Base-by-base conservation (phyloP, 305 asterid genomes). In the Fraxinus baroniana region DNA sequence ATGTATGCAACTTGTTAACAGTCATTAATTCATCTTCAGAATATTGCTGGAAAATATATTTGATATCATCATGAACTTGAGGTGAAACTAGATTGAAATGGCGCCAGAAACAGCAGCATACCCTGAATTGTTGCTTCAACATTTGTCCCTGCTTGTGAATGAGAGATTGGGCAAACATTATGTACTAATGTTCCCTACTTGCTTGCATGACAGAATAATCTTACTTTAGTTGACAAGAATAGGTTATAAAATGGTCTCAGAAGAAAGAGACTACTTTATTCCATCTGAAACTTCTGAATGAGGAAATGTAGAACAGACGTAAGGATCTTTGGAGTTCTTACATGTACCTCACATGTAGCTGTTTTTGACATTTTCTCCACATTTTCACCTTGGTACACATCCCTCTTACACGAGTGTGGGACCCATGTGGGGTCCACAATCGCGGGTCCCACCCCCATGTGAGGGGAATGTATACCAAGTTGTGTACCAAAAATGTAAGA, bases 91-190 rank as follows among this genome's bases (percentile, higher is more conserved):
- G 39, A 24, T 72, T 83, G 77, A 83, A 83, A 33, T 3, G 74
- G 60, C 83, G 66, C 18, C 71, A 18, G 52, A 76, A 83, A 64
- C 76, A 83, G 49, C 76, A 73, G 17, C 60, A 49, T 7, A 83
- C 41, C 72, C 72, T 78, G 79, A 83, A 83, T 24, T 68, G 82
- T 82, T 82, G 81, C 72, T 71, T 80, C 68, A n/a, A 57, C 68
- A 57, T 57, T 15, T 49, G 20, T 57, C 24, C 26, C 68, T 57
- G 10, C 68, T 5, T 4, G 55, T 44, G 55, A 44, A 55, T 17
- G 64, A 15, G 68, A 18, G 68, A 18, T 57, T 57, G 10, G 7
- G 6, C 3, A 1, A 10, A 18, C 9, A 18, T 12, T n/a, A 57
- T 5, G 0, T 55, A 17, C n/a, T 55, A 17, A 55, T 5, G 26